Evolutionary conservation across 495 filamentous ascomycete genomes (phyloP).

Genomic region (Opeltia flavorubescens): DNA sequence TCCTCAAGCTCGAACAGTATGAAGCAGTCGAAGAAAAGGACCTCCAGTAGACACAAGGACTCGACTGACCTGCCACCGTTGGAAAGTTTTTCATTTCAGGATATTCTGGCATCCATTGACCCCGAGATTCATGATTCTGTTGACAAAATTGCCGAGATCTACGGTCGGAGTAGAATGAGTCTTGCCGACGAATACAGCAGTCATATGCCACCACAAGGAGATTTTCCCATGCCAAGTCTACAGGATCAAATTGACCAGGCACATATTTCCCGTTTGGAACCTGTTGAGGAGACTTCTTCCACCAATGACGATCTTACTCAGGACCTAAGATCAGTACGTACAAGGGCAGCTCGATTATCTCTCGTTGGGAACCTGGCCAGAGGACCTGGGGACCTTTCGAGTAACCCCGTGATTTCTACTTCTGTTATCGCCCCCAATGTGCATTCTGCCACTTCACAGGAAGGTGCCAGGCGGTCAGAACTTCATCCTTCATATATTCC

Average conservation of each 20-base stretch:
- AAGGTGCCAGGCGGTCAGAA: not conserved
- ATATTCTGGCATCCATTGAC: conserved; percentile 44
- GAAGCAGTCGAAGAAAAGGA: conserved; percentile 19
- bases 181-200: conserved; percentile 50
- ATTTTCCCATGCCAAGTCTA: conserved; percentile 23
- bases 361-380: not conserved
- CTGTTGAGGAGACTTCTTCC: conserved; percentile 8
- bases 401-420: conserved; percentile 7
- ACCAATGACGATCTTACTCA: not conserved
- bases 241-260: conserved; percentile 2
- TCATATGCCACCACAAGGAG: conserved; percentile 46
- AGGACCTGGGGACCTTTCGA: not conserved
- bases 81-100: conserved; percentile 44
- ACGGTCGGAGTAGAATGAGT: conserved; percentile 44
- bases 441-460: not conserved
- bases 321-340: not conserved
- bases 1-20: conserved; percentile 14
- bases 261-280: conserved; percentile 4
- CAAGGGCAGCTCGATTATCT: conserved; percentile 4
- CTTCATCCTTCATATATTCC: conserved; percentile 1
- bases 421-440: conserved; percentile 4
- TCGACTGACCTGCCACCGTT: conserved; percentile 28
- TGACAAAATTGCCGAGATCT: conserved; percentile 51
- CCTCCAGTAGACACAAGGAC: conserved; percentile 10
- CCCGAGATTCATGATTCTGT: conserved; percentile 42